phyloP scores from a whole-genome alignment of 208 protist species.

The Acanthamoeba castellanii region DNA sequence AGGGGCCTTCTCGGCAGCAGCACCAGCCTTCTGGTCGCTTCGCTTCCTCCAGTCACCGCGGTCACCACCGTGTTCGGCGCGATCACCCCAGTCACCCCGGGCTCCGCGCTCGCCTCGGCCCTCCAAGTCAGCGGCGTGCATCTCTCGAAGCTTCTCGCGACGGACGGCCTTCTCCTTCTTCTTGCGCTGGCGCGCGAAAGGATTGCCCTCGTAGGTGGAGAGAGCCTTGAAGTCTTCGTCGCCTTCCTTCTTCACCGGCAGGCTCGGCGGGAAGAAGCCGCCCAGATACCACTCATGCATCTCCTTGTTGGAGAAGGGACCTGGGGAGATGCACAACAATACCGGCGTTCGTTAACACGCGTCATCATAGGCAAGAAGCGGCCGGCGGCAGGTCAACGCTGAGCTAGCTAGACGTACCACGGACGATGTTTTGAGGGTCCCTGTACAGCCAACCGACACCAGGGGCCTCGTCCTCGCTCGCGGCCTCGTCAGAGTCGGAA shows the following conservation, averaged over 20 bases:
- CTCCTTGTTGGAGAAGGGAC: conserved; percentile 60
- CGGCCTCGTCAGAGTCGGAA: not conserved
- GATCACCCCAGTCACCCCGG: not conserved
- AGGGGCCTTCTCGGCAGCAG: not conserved
- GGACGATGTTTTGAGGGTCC: conserved; percentile 61
- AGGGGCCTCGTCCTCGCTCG: not conserved
- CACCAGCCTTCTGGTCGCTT: not conserved
- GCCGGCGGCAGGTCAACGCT: not conserved
- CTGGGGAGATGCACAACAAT: not conserved
- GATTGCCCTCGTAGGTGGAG: conserved; percentile 38
- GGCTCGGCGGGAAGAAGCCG: conserved; percentile 14
- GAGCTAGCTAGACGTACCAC: conserved; percentile 9
- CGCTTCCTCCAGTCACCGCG: conserved; percentile 21
- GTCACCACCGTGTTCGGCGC: not conserved
- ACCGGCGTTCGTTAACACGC: no score
- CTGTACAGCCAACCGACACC: conserved; percentile 11
- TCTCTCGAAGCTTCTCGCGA: not conserved
- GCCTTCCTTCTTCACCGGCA: not conserved
- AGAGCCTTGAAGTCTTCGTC: conserved; percentile 37
- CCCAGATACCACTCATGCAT: conserved; percentile 59
- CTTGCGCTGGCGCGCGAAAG: conserved; percentile 41
- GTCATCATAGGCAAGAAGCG: no score
- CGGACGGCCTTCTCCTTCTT: conserved; percentile 29
- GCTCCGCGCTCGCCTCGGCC: not conserved
- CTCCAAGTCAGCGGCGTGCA: not conserved